Percentiles rank a stretch among this genome's conserved stretches.
These are phyloP conservation scores for Apiospora hydei DNA, from an alignment of 2,329 filamentous ascomycete species.

Conservation along the genomic window DNA sequence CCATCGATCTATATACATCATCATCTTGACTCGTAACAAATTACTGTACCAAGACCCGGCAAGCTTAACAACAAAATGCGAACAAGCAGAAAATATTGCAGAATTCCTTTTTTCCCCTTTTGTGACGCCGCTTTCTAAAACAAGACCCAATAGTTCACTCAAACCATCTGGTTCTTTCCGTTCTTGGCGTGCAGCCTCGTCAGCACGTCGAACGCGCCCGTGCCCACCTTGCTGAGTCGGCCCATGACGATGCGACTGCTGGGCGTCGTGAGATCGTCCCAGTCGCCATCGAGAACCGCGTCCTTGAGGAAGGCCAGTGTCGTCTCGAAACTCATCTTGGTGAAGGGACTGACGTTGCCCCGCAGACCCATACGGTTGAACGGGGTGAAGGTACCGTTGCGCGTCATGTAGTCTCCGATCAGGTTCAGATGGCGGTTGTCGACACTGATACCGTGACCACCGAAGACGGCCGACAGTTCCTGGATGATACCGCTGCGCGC, in stretches of 20 bases:
- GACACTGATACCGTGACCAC: slow-evolving; percentile 88
- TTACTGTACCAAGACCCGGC: slow-evolving; percentile 18
- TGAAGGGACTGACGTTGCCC: slow-evolving; percentile 87
- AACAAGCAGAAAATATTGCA: slow-evolving; percentile 2
- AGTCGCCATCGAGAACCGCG: slow-evolving; percentile 87
- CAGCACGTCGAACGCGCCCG: slow-evolving; percentile 90
- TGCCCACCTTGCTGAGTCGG: slow-evolving; percentile 81
- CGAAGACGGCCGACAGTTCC: slow-evolving; percentile 87
- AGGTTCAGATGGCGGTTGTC: slow-evolving; percentile 92
- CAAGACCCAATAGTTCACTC: neutral
- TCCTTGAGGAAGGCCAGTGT: slow-evolving; percentile 94
- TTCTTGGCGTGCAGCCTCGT: slow-evolving; percentile 64
- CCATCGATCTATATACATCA: slow-evolving; percentile 25
- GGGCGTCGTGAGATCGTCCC: slow-evolving; percentile 85
- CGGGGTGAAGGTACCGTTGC: slow-evolving; percentile 84
- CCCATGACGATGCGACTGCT: slow-evolving; percentile 90
- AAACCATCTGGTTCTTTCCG: slow-evolving; percentile 41
- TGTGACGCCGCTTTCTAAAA: neutral
- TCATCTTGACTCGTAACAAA: neutral
- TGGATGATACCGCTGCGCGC: slow-evolving; percentile 85
- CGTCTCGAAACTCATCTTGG: slow-evolving; percentile 99
- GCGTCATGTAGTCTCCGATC: slow-evolving; percentile 98
- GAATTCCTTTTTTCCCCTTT: neutral
- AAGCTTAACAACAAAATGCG: slow-evolving; percentile 11
- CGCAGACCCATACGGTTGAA: slow-evolving; percentile 92